Base-by-base conservation (phyloP, 805 yeast genomes). In the Barnettozyma californica region DNA sequence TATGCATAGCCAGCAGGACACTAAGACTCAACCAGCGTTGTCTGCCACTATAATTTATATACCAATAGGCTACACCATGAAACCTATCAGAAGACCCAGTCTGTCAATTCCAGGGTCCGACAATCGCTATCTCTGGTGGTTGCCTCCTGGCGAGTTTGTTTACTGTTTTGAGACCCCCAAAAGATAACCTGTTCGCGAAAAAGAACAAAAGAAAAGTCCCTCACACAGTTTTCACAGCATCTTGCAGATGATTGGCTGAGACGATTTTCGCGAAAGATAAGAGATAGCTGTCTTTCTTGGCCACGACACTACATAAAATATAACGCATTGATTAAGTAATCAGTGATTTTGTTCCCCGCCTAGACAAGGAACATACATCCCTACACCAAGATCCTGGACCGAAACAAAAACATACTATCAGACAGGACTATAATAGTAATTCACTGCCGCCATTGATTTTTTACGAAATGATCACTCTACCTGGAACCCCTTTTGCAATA, bases 401-500 rank as follows among this genome's bases (percentile, higher is more conserved):
- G 8, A 23, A 23, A 23, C 25, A 23, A 23, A 23, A 23, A 23
- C 25, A n/a, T n/a, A 23, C 25, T 8, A 23, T 8, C 25, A 8
- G 8, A 8, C 25, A 23, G 7, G 25, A 23, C n/a, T n/a, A n/a
- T n/a, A 23, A 23, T 23, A 8, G 25, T 23, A 5, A 23, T 8
- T n/a, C 25, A 23, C 25, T 8, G 25, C 25, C 8, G 25, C 8
- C 8, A 23, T 23, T 8, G 7, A 3, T 35, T 18, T 35, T 35
- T 21, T 35, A 2, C 38, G 18, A n/a, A 35, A 47, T 47, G 50
- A 33, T 47, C 7, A 37, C 41, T 2, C 41, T 43, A 2, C 46
- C 41, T 14, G n/a, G 23, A 14, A 31, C 46, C 2, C 50, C 50
- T 5, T 43, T 47, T n/a, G 9, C 33, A 3, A 34, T 43, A 9